These are phyloP conservation scores for Hirschioporus abietinus DNA, from an alignment of 768 basidiomycete species.

Conservation along the genomic window DNA sequence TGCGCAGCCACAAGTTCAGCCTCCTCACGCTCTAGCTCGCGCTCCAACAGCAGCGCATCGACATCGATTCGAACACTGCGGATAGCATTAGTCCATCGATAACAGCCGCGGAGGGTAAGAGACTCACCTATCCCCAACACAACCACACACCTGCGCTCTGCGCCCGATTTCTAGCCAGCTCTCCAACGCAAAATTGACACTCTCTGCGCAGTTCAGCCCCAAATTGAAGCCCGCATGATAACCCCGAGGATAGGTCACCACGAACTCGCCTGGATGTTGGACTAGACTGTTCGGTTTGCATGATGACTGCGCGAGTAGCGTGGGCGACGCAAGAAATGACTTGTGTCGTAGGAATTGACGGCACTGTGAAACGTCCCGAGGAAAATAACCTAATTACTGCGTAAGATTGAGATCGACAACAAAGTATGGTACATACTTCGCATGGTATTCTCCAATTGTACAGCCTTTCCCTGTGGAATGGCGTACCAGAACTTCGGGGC, in stretches of 20 bases:
- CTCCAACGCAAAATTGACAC: conserved; percentile 93
- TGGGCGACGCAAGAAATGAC: conserved; percentile 89
- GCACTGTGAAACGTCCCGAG: conserved; percentile 78
- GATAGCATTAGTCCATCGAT: conserved; percentile 1
- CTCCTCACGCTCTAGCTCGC: conserved; percentile 41
- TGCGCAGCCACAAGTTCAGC: not conserved
- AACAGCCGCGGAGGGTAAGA: conserved; percentile 3
- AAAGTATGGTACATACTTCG: conserved; percentile 45
- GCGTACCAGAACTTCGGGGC: conserved; percentile 98
- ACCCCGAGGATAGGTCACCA: conserved; percentile 91
- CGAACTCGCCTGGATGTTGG: conserved; percentile 92
- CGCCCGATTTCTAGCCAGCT: conserved; percentile 90
- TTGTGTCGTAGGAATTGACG: conserved; percentile 96
- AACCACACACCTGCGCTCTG: conserved; percentile 70
- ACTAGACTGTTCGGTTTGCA: conserved; percentile 83
- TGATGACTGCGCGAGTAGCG: conserved; percentile 68
- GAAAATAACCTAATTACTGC: conserved; percentile 68
- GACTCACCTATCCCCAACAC: conserved; percentile 64
- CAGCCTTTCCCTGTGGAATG: conserved; percentile 80
- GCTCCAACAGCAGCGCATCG: conserved; percentile 71
- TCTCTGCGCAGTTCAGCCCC: conserved; percentile 95
- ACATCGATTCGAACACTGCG: conserved; percentile 89
- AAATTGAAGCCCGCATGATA: conserved; percentile 98
- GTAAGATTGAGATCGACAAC: not conserved
- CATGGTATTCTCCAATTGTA: conserved; percentile 85